A percentile compares a stretch with the other conserved stretches of the same genome.
phyloP scores from a whole-genome alignment of 1,139 yeast species.

The Kodamaea anthophila region DNA sequence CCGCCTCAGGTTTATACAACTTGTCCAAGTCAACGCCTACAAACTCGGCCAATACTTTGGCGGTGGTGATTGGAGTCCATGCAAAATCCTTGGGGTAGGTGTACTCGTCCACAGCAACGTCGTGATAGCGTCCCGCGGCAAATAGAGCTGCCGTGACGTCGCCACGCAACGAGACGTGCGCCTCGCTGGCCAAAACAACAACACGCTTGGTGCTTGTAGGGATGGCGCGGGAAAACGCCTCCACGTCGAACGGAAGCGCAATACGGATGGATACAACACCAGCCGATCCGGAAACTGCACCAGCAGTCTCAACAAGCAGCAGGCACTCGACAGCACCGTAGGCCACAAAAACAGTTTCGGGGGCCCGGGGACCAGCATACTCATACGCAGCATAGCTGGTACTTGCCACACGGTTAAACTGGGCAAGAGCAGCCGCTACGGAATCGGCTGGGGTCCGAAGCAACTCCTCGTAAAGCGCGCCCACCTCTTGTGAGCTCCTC shows the following conservation, averaged over 20 bases:
- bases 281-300: conserved; percentile 33
- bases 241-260: conserved; percentile 69
- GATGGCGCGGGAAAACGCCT: conserved; percentile 50
- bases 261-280: conserved; percentile 73
- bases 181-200: conserved; percentile 44
- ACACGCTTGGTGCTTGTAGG: conserved; percentile 56
- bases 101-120: conserved; percentile 43
- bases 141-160: conserved; percentile 74
- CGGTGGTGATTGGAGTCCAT: conserved; percentile 54
- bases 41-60: conserved; percentile 43
- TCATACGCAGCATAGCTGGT: conserved; percentile 62
- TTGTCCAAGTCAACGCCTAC: conserved; percentile 24
- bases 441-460: no score
- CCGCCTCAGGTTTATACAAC: no score
- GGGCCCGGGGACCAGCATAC: conserved; percentile 54
- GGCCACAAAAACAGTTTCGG: conserved; percentile 69
- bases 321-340: conserved; percentile 69
- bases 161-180: conserved; percentile 41
- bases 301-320: conserved; percentile 43
- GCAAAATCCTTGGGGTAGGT: conserved; percentile 45
- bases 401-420: conserved; percentile 55
- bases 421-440: conserved; percentile 35
- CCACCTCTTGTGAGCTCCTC: conserved; percentile 40
- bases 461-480: conserved; percentile 35
- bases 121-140: conserved; percentile 40